A percentile compares a stretch with the other conserved stretches of the same genome.
phyloP scores from a whole-genome alignment of 192 early-diverging fungal genomes.

The Podochytrium sp. region DNA sequence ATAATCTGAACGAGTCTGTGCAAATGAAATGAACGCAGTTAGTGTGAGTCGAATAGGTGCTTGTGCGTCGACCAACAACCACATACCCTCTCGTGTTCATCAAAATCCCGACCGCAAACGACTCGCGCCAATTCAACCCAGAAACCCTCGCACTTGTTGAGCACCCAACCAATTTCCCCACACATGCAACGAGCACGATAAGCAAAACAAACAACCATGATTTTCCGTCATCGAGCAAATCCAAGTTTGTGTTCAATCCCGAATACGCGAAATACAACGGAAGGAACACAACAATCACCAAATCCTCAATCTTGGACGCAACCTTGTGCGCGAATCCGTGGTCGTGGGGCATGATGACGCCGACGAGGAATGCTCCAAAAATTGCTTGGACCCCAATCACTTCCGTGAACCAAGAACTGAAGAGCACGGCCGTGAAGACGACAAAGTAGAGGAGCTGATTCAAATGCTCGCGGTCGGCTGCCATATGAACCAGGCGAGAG shows the following conservation, averaged over 20 bases:
- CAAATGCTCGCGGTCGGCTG: slow-evolving; percentile 6
- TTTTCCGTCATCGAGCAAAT: slow-evolving; percentile 66
- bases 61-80: not conserved
- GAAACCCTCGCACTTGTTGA: slow-evolving; percentile 40
- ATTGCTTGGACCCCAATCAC: slow-evolving; percentile 83
- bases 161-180: slow-evolving; percentile 86
- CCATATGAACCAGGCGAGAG: slow-evolving; percentile 19
- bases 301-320: slow-evolving; percentile 90
- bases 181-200: slow-evolving; percentile 73
- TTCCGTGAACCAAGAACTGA: slow-evolving; percentile 55
- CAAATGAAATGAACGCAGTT: not conserved
- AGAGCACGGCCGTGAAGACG: slow-evolving; percentile 68
- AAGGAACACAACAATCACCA: slow-evolving; percentile 81
- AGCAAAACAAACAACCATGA: slow-evolving; percentile 81
- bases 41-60: not conserved
- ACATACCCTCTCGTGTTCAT: slow-evolving; percentile 92
- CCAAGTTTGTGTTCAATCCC: slow-evolving; percentile 84
- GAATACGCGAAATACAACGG: slow-evolving; percentile 89
- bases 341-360: slow-evolving; percentile 89
- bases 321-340: slow-evolving; percentile 84
- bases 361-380: slow-evolving; percentile 89
- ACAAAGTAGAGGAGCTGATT: slow-evolving; percentile 68
- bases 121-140: slow-evolving; percentile 80
- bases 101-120: slow-evolving; percentile 80
- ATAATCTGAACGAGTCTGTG: slow-evolving; percentile 89